Evolutionary conservation across 2,329 filamentous ascomycete species (phyloP), one percentile per base, ranked within the genome.

Genomic region (Cytospora leucostoma): DNA sequence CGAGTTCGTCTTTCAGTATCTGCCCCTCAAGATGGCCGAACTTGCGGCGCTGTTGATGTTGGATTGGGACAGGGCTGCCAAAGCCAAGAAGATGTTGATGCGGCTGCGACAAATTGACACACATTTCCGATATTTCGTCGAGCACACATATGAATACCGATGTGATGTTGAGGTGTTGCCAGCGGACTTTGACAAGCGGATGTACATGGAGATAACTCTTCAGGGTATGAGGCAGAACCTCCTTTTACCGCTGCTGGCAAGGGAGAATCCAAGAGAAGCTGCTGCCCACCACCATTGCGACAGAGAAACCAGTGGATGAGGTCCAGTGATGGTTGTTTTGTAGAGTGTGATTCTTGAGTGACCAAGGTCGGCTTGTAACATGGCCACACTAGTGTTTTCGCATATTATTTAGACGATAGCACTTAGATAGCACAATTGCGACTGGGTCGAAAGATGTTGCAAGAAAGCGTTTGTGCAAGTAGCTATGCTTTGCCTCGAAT

Each of bases 41-140:
- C 49, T 65, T 12, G 27, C 8, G 12, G 55, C 64, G 6, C 57
- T 65, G 13, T 44, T 64, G 61, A 44, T 10, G 34, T 54, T 65
- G 35, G 64, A 65, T 40, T 61, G 64, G 64, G 37, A 55, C 4
- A 37, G 61, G 1, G 64, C 64, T 3, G 64, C 64, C 47, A 63
- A 57, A 35, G 61, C 64, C 40, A 52, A 56, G 13, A 65, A 57
- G 53, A 65, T 57, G 10, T 38, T 63, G 33, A n/a, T 11, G 17
- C 54, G 61, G 8, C 53, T 65, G 7, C 34, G 27, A 32, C 61
- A 61, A 19, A 53, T 65, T 13, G 64, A 65, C 47, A 58, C 61
- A 10, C 61, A 65, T 13, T 65, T 65, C 13, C 61, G 64, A n/a
- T 63, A 61, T 15, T 65, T 65, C 13, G 56, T 65, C 27, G 61